Evolutionary conservation across 2,329 filamentous ascomycete species (phyloP).

Genomic region (Myotisia sp.): DNA sequence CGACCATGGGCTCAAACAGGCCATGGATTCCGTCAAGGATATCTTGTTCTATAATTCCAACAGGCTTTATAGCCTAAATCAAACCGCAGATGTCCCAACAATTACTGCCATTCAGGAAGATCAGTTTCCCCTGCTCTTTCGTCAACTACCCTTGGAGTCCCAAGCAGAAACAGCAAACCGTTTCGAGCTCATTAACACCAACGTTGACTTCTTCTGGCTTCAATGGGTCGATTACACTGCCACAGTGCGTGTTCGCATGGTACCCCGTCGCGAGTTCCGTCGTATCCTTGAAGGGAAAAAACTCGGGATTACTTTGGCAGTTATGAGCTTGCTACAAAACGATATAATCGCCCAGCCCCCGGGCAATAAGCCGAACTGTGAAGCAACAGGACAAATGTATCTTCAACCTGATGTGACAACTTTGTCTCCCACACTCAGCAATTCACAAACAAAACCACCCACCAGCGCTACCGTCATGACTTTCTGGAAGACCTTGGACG

Average conservation of each 20-base stretch:
- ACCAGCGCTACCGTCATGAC: conserved; percentile 52
- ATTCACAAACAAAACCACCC: conserved; percentile 27
- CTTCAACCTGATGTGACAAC: conserved; percentile 52
- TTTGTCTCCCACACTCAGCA: conserved; percentile 28
- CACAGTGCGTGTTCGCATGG: conserved; percentile 49
- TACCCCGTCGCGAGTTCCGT: conserved; percentile 48
- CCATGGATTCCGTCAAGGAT: conserved; percentile 48
- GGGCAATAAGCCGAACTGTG: no score
- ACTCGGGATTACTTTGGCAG: conserved; percentile 50
- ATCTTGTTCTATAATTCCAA: conserved; percentile 68
- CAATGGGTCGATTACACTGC: conserved; percentile 71
- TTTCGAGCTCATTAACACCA: conserved; percentile 27
- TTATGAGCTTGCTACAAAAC: conserved; percentile 53
- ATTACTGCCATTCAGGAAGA: neutral
- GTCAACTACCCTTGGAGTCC: neutral
- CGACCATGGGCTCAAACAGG: conserved; percentile 48
- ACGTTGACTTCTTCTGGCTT: conserved; percentile 53
- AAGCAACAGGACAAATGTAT: conserved; percentile 52
- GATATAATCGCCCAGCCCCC: conserved; percentile 42
- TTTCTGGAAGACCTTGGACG: conserved; percentile 47
- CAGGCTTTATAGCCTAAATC: conserved; percentile 51
- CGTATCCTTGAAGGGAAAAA: conserved; percentile 34
- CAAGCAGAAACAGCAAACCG: conserved; percentile 34
- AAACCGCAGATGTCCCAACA: conserved; percentile 15
- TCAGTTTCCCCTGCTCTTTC: neutral